Evolutionary conservation across 1,284 basidiomycete species (phyloP), one percentile per base, ranked within the genome.

Genomic region (Ustilago esculenta): DNA sequence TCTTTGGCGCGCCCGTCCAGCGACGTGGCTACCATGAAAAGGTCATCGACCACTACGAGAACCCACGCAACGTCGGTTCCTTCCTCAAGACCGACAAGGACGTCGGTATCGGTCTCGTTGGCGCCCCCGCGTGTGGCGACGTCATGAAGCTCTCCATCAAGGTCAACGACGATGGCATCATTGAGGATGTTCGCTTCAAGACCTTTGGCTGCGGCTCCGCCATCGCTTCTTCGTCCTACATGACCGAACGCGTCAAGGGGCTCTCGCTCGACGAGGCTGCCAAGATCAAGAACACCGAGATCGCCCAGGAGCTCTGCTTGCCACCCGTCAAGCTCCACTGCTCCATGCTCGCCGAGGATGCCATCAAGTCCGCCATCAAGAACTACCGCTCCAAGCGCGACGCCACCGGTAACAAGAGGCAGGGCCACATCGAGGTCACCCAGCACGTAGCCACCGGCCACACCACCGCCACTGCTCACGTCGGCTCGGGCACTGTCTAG

Each of bases 91-190:
- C 86, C 73, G 94, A 97, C 81, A 74, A 86, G 33, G 89, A 96
- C 83, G 94, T 99, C 57, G 96, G 96, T 34, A 97, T 95, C 59
- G 96, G 96, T 43, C 90, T 99, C 49, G 96, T 99, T 45, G 96
- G 96, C 55, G 96, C 96, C 54, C 95, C 95, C 82, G 94, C 92
- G 11, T 92, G 90, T 78, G 88, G 88, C 76, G 94, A 96, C 84
- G 94, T 98, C 46, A 98, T 98, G 95, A 98, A 98, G 85, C 89
- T 99, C 21, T 94, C 97, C 83, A 99, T 99, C 82, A 91, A 92
- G 76, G 96, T 99, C 58, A 90, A 94, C 83, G 94, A 96, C 70
- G 87, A 91, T 60, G 85, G 93, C 36, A 88, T 97, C 84, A 99
- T 99, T 81, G 91, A 90, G 53, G 95, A 98, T 82, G 96, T 98